Evolutionary conservation across 805 yeast genomes (phyloP).

Genomic region (Metschnikowia orientalis): DNA sequence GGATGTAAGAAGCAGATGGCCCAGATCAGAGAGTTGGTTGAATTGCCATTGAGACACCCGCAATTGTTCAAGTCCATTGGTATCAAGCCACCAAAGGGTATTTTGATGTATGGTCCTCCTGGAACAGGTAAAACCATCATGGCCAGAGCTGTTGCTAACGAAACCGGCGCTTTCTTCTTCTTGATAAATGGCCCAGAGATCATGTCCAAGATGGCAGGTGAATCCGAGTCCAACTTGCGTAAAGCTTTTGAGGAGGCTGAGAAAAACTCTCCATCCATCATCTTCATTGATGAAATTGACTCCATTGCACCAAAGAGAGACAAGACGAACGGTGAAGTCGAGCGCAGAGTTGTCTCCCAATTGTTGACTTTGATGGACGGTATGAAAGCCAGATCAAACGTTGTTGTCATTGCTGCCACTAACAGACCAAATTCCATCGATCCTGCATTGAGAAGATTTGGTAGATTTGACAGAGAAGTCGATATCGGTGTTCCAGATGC

Average conservation of each 20-base stretch:
- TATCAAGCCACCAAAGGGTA: slow-evolving; percentile 98
- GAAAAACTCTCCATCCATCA: slow-evolving; percentile 95
- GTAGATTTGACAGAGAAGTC: slow-evolving; percentile 82
- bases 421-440: slow-evolving; percentile 83
- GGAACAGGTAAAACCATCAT: slow-evolving; percentile 99
- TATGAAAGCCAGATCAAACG: slow-evolving; percentile 98
- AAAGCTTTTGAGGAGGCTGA: slow-evolving; percentile 99
- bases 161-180: slow-evolving; percentile 98
- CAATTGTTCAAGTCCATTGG: slow-evolving; percentile 97
- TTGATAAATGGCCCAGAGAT: slow-evolving; percentile 98
- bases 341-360: slow-evolving; percentile 98
- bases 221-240: slow-evolving; percentile 93
- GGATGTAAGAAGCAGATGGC: slow-evolving; percentile 99
- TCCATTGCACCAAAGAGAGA: slow-evolving; percentile 99
- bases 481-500: slow-evolving; percentile 96
- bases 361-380: slow-evolving; percentile 98
- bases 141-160: slow-evolving; percentile 99
- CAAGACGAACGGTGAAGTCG: slow-evolving; percentile 99
- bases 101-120: slow-evolving; percentile 97
- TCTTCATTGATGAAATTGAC: slow-evolving; percentile 97
- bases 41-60: slow-evolving; percentile 96
- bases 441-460: slow-evolving; percentile 81
- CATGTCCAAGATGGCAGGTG: slow-evolving; percentile 99
- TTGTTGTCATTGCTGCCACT: slow-evolving; percentile 97
- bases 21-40: slow-evolving; percentile 97